Percentiles rank a stretch among this genome's conserved stretches.
Conservation (phyloP, 208 protist species). For the Leishmania aethiopica region DNA sequence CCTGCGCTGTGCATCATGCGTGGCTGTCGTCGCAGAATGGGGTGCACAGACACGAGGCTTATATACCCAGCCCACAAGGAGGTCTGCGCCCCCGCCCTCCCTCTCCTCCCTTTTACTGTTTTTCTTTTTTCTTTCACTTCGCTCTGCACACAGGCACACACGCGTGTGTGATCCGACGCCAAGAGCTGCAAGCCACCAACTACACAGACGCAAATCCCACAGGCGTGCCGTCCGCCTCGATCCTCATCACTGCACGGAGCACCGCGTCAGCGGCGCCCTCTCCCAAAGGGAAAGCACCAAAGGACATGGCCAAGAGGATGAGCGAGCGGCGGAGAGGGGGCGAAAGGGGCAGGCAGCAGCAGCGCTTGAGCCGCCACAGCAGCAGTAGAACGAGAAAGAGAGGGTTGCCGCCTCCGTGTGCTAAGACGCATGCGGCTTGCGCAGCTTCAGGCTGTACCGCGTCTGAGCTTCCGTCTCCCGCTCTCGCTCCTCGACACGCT, state of each 20-base stretch:
- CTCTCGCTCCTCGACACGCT: constrained; percentile 71
- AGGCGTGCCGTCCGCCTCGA: background rate
- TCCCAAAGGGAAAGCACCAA: background rate
- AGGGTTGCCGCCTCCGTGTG: background rate
- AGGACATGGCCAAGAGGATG: background rate
- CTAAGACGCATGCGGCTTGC: background rate
- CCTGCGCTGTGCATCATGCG: background rate
- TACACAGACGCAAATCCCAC: no score
- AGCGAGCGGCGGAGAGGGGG: background rate
- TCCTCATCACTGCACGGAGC: background rate
- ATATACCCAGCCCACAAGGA: background rate
- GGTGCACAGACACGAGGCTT: background rate
- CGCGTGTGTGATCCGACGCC: background rate
- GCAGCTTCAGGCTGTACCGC: constrained; percentile 15
- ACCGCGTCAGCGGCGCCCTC: background rate
- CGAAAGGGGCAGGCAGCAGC: background rate
- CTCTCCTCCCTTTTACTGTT: no score
- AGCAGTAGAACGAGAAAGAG: background rate
- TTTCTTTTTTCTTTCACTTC: background rate
- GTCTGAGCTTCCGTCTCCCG: constrained; percentile 37
- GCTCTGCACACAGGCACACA: background rate
- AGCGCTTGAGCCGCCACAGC: no score
- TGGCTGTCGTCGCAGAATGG: background rate
- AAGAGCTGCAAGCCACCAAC: background rate
- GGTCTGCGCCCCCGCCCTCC: background rate